A percentile compares a stretch with the other conserved stretches of the same genome.
These are phyloP conservation scores for Nothopassalora personata DNA, from an alignment of 2,329 filamentous ascomycete species.

Conservation along the genomic window DNA sequence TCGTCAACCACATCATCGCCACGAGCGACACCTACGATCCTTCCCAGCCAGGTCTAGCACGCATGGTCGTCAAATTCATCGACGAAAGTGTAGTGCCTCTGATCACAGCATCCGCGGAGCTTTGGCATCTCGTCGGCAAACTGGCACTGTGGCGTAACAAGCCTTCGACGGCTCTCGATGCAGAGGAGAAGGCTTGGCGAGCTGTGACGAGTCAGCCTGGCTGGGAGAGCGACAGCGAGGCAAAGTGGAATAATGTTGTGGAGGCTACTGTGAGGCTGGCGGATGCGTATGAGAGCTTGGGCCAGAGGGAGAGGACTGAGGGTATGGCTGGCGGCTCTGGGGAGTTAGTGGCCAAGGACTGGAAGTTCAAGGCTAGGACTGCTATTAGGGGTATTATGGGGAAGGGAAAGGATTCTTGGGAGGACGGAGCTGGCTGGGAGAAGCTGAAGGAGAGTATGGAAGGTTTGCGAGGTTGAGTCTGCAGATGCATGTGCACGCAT, in stretches of 20 bases:
- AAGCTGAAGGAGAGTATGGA: conserved; percentile 49
- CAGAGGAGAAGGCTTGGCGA: conserved; percentile 86
- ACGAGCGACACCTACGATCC: conserved; percentile 41
- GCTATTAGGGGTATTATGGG: conserved; percentile 79
- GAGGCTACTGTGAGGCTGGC: conserved; percentile 75
- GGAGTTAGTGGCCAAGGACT: conserved; percentile 67
- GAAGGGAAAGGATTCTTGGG: conserved; percentile 75
- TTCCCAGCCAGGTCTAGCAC: conserved; percentile 46
- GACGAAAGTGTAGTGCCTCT: conserved; percentile 72
- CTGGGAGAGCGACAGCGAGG: conserved; percentile 50
- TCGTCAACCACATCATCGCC: conserved; percentile 66
- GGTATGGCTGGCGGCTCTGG: conserved; percentile 44
- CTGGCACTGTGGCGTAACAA: conserved; percentile 69
- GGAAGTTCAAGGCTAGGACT: conserved; percentile 83
- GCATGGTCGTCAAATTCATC: conserved; percentile 64
- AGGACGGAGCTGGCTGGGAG: conserved; percentile 65
- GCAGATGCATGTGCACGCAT: not conserved
- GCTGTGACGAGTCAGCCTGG: conserved; percentile 55
- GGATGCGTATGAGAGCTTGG: conserved; percentile 73
- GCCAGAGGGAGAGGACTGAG: conserved; percentile 45
- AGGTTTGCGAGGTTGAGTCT: conserved; percentile 34
- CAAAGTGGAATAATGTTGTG: conserved; percentile 67
- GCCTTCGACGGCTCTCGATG: conserved; percentile 67
- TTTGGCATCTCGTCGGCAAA: conserved; percentile 71
- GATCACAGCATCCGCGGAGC: conserved; percentile 70